Evolutionary conservation across 257 asterid genomes (phyloP), one percentile per base, ranked within the genome.

Genomic region (Leonotis leonurus): DNA sequence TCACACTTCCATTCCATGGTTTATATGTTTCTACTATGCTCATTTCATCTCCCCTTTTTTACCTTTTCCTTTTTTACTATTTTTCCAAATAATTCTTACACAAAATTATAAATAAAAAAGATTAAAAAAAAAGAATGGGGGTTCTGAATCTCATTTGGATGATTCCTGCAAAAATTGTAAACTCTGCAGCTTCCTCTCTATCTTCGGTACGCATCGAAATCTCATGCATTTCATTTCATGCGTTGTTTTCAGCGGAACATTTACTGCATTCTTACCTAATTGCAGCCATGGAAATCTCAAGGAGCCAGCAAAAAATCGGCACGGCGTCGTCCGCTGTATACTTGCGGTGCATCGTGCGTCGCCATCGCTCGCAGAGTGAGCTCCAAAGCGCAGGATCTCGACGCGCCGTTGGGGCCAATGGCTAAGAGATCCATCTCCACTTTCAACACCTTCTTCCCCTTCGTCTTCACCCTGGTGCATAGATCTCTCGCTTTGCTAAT

Each of bases 301-400:
- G 44, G 18, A 40, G 25, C 49, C 16, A 14, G 4, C 18, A 16
- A 45, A 8, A 43, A 50, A 56, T 74, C 54, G 49, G 20, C 70
- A 20, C 78, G 94, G 32, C 77, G 80, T 0, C 89, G 83, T 16
- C 96, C 84, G 2, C 60, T 87, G 12, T 83, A 79, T 54, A 85
- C 87, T 0, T 79, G 83, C 30, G 89, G 79, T 67, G 70, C 81
- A 1, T 69, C 90, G 26, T 37, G 78, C 10, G 4, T 82, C 46
- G 75, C 74, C 60, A 50, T 78, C 5, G 70, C 73, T 6, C 77
- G 78, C 18, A 79, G 26, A 27, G 70, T 78, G 10, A 70, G 68
- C 72, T 67, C 63, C 29, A 83, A 70, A 62, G 50, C 66, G 22
- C 82, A 69, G 33, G 72, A 64, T 9, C 56, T 68, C 5, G 75